Evolutionary conservation across 2,329 filamentous ascomycete species (phyloP).

Genomic region (Colletotrichum sp.): DNA sequence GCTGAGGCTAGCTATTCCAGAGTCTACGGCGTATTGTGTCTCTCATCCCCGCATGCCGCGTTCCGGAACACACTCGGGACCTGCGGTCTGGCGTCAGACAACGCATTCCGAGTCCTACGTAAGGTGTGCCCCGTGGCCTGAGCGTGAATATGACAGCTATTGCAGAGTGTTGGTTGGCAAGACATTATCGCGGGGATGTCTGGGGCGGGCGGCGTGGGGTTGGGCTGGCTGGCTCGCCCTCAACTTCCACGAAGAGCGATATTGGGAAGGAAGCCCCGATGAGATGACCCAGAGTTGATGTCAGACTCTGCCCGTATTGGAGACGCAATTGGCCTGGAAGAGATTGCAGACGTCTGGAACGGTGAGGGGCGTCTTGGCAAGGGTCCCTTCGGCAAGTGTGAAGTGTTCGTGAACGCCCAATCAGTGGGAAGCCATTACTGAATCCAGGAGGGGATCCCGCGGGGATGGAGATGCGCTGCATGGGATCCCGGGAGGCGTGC

Average conservation of each 20-base stretch:
- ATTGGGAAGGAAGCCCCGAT: conserved; percentile 1
- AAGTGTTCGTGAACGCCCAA: background rate
- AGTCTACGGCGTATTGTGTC: background rate
- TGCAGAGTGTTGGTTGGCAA: background rate
- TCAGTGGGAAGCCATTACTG: conserved; percentile 11
- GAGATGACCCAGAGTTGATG: conserved; percentile 2
- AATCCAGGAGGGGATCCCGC: conserved; percentile 8
- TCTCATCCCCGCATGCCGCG: background rate
- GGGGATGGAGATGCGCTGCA: background rate
- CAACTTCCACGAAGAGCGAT: background rate
- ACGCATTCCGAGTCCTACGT: background rate
- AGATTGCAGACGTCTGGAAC: background rate
- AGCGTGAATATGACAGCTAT: background rate
- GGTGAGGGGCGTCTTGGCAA: background rate
- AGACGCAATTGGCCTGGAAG: background rate
- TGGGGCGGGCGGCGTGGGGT: background rate
- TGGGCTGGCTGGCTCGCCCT: background rate
- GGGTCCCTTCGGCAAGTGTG: background rate
- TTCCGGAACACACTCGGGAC: background rate
- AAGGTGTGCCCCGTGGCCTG: background rate
- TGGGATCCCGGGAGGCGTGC: background rate
- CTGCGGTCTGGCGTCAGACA: background rate
- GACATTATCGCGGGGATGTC: background rate
- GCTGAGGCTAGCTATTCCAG: background rate
- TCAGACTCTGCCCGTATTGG: background rate